These are phyloP conservation scores for Ustilago shanxiensis DNA, from an alignment of 1,284 basidiomycete genomes.

Conservation along the genomic window DNA sequence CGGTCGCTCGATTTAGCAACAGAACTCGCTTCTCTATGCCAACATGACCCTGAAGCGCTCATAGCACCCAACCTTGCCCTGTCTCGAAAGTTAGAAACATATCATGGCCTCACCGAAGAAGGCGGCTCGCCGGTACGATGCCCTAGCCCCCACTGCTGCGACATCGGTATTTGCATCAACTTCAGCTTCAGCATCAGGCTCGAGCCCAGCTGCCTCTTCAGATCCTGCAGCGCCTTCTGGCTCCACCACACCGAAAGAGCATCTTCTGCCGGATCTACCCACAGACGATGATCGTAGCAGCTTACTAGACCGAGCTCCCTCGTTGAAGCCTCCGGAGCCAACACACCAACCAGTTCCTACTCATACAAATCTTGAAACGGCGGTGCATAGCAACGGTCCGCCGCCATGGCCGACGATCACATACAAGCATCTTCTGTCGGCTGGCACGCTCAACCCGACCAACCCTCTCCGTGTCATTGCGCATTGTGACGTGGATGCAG, in stretches of 20 bases:
- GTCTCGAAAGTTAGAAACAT: neutral
- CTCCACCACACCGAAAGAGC: slow-evolving; percentile 9
- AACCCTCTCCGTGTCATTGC: slow-evolving; percentile 76
- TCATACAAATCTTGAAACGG: slow-evolving; percentile 46
- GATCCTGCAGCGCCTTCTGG: neutral
- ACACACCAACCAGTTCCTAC: slow-evolving; percentile 22
- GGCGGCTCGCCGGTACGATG: slow-evolving; percentile 38
- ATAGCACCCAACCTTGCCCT: slow-evolving; percentile 3
- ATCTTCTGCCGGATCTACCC: slow-evolving; percentile 21
- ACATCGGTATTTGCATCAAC: slow-evolving; percentile 12
- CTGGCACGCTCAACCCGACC: slow-evolving; percentile 62
- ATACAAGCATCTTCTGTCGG: slow-evolving; percentile 61
- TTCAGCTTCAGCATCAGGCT: slow-evolving; percentile 12
- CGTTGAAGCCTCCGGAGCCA: slow-evolving; percentile 33
- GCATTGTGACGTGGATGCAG: slow-evolving; percentile 79
- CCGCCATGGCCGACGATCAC: slow-evolving; percentile 56
- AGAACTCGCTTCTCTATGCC: no score
- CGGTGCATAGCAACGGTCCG: slow-evolving; percentile 32
- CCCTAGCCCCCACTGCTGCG: slow-evolving; percentile 6
- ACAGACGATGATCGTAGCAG: slow-evolving; percentile 22
- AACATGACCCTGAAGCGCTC: slow-evolving; percentile 22
- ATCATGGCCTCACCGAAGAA: slow-evolving; percentile 47
- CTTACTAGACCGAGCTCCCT: slow-evolving; percentile 36
- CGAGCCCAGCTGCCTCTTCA: neutral
- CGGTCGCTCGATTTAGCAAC: no score